Conservation (phyloP, 169 alveolate species). For the Eimeria falciformis region DNA sequence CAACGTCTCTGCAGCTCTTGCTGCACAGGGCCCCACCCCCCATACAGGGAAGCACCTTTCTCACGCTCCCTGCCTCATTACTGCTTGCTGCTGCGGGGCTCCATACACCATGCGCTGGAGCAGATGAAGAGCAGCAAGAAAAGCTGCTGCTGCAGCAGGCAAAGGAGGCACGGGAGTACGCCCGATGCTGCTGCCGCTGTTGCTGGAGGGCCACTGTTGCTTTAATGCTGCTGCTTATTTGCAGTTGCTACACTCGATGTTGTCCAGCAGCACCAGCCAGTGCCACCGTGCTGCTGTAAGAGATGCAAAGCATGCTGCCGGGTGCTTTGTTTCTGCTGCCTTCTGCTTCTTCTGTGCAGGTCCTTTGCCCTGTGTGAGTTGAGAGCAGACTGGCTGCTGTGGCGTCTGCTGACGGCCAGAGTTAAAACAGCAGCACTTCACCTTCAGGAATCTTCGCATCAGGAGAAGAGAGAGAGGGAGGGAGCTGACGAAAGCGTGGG, state of each 20-base stretch:
- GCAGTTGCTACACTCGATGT: background rate
- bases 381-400: background rate
- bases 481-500: background rate
- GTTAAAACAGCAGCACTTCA: background rate
- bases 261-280: background rate
- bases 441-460: background rate
- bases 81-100: background rate
- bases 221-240: background rate
- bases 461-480: background rate
- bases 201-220: background rate
- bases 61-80: background rate
- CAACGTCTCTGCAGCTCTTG: background rate
- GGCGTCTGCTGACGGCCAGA: background rate
- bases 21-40: background rate
- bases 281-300: no score
- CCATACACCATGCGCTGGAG: background rate
- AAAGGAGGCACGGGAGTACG: background rate
- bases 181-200: background rate
- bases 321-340: background rate
- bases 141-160: background rate
- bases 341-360: background rate
- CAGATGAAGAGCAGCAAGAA: background rate
- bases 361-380: background rate
- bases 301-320: no score
- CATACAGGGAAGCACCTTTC: background rate